Base-by-base conservation (phyloP, 1,284 basidiomycete species). In the Stygiomarasmius scandens region DNA sequence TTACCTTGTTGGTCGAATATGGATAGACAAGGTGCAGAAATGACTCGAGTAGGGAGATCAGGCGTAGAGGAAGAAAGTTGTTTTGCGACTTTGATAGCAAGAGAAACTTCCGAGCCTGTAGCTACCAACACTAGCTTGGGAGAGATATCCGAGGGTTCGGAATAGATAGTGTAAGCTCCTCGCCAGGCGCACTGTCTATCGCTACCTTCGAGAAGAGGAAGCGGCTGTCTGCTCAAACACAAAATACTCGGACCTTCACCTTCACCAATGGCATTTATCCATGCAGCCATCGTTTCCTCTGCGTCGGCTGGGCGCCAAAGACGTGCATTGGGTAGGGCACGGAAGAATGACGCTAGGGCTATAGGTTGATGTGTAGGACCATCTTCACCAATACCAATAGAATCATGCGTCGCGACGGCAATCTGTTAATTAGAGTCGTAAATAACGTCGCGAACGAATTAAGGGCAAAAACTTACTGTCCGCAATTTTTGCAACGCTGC, bases 281-380 rank as follows among this genome's bases (percentile, higher is more conserved):
- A 55, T 20, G 54, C 54, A 10, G 47, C 54, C 46, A 55, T 49
- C 27, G 53, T 48, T 43, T 64, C 63, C 25, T 63, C 61, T 5
- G 58, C 63, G 50, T 64, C 63, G 10, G 61, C 61, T 14, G 61
- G 61, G 14, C 61, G 56, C 36, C 58, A 83, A 75, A 87, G 80
- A 63, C 79, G 79, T 63, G 84, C 69, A 81, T 90, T 90, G 66
- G 89, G 88, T 61, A 82, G 76, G 38, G 87, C 84, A 63, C 89
- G 84, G 71, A 56, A 64, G 46, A 62, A 62, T 4, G 38, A 22
- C 2, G 58, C 58, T 23, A 64, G 58, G 19, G 89, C 88, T 59
- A 89, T 79, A 56, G 87, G 86, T 74, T 90, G 88, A 71, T 90
- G 88, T 48, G 88, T 91, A 50, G 89, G 88, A 54, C 89, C 89